Percentiles rank a stretch among this genome's conserved stretches.
These are phyloP conservation scores for Monascus ruber DNA, from an alignment of 2,329 filamentous ascomycete genomes.

Conservation along the genomic window DNA sequence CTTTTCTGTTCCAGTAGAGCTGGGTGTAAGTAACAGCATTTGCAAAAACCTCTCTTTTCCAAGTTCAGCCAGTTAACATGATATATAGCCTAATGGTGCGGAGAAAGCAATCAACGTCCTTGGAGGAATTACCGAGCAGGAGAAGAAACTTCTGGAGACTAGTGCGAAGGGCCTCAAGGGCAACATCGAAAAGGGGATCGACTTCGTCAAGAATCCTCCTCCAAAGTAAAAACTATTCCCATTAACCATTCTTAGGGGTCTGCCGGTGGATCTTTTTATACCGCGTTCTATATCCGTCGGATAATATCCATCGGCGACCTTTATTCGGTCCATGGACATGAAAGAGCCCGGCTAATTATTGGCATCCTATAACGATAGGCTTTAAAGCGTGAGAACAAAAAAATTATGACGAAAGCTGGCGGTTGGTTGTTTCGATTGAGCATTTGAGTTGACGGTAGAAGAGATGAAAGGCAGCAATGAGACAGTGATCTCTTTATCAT, in stretches of 20 bases:
- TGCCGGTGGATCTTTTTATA: slow-evolving; percentile 10
- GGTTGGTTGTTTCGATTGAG: slow-evolving; percentile 8
- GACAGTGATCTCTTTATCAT: slow-evolving; percentile 1
- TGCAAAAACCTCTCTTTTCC: slow-evolving; percentile 1
- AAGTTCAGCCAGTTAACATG: slow-evolving; percentile 15
- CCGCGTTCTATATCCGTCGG: slow-evolving; percentile 4
- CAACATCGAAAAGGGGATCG: slow-evolving; percentile 90
- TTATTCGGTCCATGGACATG: slow-evolving; percentile 9
- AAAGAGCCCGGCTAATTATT: slow-evolving; percentile 25
- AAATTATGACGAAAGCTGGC: slow-evolving; percentile 11
- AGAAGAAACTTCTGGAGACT: slow-evolving; percentile 75
- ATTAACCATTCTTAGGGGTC: slow-evolving; percentile 9
- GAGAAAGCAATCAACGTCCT: slow-evolving; percentile 79
- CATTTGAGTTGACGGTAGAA: slow-evolving; percentile 7
- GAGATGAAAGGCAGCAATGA: slow-evolving; percentile 8
- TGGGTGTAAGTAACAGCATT: slow-evolving; percentile 59
- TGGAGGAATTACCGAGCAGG: slow-evolving; percentile 64
- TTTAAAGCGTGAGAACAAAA: slow-evolving; percentile 19
- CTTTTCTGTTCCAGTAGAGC: slow-evolving; percentile 93
- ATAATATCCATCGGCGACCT: slow-evolving; percentile 1
- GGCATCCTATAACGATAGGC: slow-evolving; percentile 32
- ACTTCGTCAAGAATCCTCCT: slow-evolving; percentile 77
- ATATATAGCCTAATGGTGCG: slow-evolving; percentile 60
- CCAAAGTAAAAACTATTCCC: slow-evolving; percentile 59
- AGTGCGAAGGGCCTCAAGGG: slow-evolving; percentile 68